Conservation (phyloP, 352 stramenopile genomes). For the Globisporangium apiculatum region DNA sequence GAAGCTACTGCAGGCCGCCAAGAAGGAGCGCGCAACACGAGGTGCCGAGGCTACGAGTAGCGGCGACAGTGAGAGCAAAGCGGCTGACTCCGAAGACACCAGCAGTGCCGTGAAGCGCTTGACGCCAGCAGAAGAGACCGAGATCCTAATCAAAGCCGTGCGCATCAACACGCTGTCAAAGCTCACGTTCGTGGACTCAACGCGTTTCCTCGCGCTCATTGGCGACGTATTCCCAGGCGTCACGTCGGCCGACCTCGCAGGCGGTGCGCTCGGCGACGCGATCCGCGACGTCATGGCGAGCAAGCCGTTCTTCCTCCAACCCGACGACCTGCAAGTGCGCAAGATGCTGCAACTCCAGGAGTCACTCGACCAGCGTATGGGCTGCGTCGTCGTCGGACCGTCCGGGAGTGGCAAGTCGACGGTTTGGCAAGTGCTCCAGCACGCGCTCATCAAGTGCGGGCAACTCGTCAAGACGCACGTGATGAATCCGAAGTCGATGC, state of each 20-base stretch:
- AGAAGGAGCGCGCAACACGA: constrained; percentile 46
- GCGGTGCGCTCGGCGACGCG: constrained; percentile 74
- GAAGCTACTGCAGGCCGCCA: constrained; percentile 83
- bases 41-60: background rate
- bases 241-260: constrained; percentile 67
- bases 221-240: constrained; percentile 91
- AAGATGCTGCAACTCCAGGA: constrained; percentile 97
- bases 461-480: constrained; percentile 90
- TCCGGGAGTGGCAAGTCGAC: constrained; percentile 92
- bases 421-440: constrained; percentile 91
- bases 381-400: constrained; percentile 91
- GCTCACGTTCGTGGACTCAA: constrained; percentile 90
- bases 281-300: constrained; percentile 88
- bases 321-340: constrained; percentile 87
- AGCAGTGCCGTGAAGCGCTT: constrained; percentile 17
- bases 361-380: constrained; percentile 92
- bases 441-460: constrained; percentile 77
- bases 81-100: constrained; percentile 2
- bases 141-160: constrained; percentile 94
- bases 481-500: constrained; percentile 97
- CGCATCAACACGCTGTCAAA: constrained; percentile 95
- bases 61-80: constrained; percentile 10
- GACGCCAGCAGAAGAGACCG: constrained; percentile 71
- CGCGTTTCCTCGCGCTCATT: constrained; percentile 88
- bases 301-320: constrained; percentile 84